phyloP scores from a whole-genome alignment of 1,284 basidiomycete genomes.

The Uromyces viciae-fabae region DNA sequence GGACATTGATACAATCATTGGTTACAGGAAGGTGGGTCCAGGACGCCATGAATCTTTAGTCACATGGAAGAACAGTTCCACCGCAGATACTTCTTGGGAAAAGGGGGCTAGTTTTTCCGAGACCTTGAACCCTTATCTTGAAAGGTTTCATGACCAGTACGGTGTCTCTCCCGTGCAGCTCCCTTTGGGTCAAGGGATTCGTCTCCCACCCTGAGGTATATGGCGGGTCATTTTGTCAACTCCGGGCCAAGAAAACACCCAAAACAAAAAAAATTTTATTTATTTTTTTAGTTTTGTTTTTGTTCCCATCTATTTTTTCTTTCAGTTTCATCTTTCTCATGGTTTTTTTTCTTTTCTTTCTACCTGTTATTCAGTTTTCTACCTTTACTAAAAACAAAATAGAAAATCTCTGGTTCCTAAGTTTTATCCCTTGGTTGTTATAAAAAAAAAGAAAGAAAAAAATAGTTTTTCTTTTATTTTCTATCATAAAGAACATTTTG shows the following conservation, averaged over 20 bases:
- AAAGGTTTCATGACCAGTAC: neutral
- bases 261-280: too few relatives aligned
- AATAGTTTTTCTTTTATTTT: conserved; percentile 2
- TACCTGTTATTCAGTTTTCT: too few relatives aligned
- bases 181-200: neutral
- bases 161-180: too few relatives aligned
- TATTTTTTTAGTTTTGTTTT: too few relatives aligned
- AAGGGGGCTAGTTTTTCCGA: neutral
- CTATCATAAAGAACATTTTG: too few relatives aligned
- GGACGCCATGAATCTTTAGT: neutral
- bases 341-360: too few relatives aligned
- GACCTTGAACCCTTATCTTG: neutral
- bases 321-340: too few relatives aligned
- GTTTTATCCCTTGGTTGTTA: too few relatives aligned
- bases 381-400: neutral
- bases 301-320: too few relatives aligned
- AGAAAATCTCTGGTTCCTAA: too few relatives aligned
- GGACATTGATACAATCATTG: neutral
- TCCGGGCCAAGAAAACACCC: neutral
- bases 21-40: neutral
- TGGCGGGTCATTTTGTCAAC: neutral
- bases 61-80: neutral
- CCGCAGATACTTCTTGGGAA: neutral
- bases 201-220: neutral
- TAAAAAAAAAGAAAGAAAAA: too few relatives aligned